Evolutionary conservation across 2,329 filamentous ascomycete genomes (phyloP).

Genomic region (Cordyceps farinosa): DNA sequence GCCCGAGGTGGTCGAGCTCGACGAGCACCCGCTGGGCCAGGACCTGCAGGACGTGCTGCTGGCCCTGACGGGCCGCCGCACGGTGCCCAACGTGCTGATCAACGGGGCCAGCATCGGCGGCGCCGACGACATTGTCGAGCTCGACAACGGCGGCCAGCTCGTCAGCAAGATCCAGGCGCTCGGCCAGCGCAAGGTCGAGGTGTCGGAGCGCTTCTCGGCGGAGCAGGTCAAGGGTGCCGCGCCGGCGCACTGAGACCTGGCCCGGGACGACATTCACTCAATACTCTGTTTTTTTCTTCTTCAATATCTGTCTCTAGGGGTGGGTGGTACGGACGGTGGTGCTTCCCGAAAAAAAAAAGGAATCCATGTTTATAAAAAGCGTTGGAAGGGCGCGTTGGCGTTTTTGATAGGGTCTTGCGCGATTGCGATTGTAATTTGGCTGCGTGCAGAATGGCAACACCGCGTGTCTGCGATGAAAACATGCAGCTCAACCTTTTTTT

Average conservation of each 20-base stretch:
- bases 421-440: not conserved
- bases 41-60: slow-evolving; percentile 68
- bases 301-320: not conserved
- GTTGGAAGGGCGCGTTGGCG: not conserved
- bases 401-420: not conserved
- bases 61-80: slow-evolving; percentile 72
- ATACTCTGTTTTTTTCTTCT: not conserved
- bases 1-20: slow-evolving; percentile 87
- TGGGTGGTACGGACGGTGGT: not conserved
- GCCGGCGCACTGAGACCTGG: not conserved
- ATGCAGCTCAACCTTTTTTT: too few relatives aligned
- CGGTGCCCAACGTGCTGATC: slow-evolving; percentile 89
- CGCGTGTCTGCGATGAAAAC: not conserved
- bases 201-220: slow-evolving; percentile 45
- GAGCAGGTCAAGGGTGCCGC: slow-evolving; percentile 17
- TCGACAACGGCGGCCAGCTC: slow-evolving; percentile 66
- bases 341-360: not conserved
- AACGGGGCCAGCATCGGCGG: slow-evolving; percentile 88
- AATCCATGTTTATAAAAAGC: not conserved
- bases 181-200: slow-evolving; percentile 62
- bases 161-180: slow-evolving; percentile 68
- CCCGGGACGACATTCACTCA: not conserved
- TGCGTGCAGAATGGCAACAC: not conserved
- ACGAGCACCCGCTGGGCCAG: slow-evolving; percentile 71
- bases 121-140: slow-evolving; percentile 74